phyloP scores from a whole-genome alignment of 108 stramenopile genomes.

The Pseudonitzschia multiseries region DNA sequence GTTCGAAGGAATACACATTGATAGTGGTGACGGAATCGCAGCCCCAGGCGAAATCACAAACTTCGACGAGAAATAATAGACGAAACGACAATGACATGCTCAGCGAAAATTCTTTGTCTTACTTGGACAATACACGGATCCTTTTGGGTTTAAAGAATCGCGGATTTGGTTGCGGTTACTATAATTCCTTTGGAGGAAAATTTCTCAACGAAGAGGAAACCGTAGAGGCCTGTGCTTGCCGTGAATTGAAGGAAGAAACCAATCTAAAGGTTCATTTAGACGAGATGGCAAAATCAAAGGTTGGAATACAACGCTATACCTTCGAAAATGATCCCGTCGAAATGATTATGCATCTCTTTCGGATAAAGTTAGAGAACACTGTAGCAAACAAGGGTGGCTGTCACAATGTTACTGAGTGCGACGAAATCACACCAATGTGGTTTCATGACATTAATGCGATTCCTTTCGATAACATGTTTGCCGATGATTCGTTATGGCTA shows the following conservation, averaged over 20 bases:
- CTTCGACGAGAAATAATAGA: not conserved
- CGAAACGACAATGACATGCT: not conserved
- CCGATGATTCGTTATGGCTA: constrained; percentile 79
- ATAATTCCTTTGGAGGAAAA: constrained; percentile 78
- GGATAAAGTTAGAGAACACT: constrained; percentile 38
- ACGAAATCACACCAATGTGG: constrained; percentile 79
- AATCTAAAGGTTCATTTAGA: constrained; percentile 42
- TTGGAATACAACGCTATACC: constrained; percentile 65
- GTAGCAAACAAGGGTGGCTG: constrained; percentile 30
- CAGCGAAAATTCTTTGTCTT: not conserved
- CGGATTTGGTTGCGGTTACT: constrained; percentile 73
- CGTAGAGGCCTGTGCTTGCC: constrained; percentile 45
- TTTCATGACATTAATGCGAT: constrained; percentile 52
- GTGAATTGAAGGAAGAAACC: constrained; percentile 73
- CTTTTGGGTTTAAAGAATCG: constrained; percentile 69
- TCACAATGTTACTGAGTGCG: constrained; percentile 39
- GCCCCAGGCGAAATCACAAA: not conserved
- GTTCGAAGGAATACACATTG: constrained; percentile 42
- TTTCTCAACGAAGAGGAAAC: constrained; percentile 47
- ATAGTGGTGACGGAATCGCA: constrained; percentile 38
- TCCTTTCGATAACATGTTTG: constrained; percentile 82
- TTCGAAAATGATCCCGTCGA: constrained; percentile 59
- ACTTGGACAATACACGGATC: constrained; percentile 30
- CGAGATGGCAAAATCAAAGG: constrained; percentile 47
- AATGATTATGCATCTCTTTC: constrained; percentile 74